Percentiles rank a stretch among this genome's conserved stretches.
phyloP scores from a whole-genome alignment of 2,329 filamentous ascomycete genomes.

The Xylariaceae sp. region DNA sequence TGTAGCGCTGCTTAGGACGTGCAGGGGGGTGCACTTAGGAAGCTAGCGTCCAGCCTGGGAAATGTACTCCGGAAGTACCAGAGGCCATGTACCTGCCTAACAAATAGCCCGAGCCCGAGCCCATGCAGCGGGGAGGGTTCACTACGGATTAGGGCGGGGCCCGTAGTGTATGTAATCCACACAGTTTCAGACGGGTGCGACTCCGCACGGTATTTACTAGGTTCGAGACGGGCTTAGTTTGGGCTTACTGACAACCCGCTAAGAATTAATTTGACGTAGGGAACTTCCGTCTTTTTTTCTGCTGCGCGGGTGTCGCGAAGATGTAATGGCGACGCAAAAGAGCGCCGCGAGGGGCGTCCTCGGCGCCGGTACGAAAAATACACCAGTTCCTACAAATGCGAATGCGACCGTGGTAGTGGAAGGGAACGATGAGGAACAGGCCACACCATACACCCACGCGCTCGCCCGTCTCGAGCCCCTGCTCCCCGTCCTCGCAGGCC shows the following conservation, averaged over 20 bases:
- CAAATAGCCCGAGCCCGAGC: background rate
- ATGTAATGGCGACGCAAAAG: constrained; percentile 18
- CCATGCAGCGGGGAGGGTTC: background rate
- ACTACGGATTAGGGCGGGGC: background rate
- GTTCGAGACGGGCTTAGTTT: too few species aligned
- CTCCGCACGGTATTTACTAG: background rate
- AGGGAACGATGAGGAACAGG: background rate
- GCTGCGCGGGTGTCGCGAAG: too few species aligned
- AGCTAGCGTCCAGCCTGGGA: background rate
- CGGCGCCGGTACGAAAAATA: background rate
- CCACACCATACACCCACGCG: constrained; percentile 20
- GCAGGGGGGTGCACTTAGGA: background rate
- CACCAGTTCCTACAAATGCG: background rate
- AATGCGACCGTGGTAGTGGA: background rate
- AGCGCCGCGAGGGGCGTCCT: constrained; percentile 11
- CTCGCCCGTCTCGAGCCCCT: constrained; percentile 26
- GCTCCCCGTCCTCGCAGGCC: constrained; percentile 58
- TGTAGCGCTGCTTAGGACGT: background rate
- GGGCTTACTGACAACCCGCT: background rate
- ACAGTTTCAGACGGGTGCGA: background rate
- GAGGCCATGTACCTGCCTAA: background rate
- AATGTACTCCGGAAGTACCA: background rate
- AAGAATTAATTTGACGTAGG: background rate
- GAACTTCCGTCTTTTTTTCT: too few species aligned
- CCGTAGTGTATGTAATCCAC: background rate